Conservation (phyloP, 139 green algal species). For the Nannochloris sp. region DNA sequence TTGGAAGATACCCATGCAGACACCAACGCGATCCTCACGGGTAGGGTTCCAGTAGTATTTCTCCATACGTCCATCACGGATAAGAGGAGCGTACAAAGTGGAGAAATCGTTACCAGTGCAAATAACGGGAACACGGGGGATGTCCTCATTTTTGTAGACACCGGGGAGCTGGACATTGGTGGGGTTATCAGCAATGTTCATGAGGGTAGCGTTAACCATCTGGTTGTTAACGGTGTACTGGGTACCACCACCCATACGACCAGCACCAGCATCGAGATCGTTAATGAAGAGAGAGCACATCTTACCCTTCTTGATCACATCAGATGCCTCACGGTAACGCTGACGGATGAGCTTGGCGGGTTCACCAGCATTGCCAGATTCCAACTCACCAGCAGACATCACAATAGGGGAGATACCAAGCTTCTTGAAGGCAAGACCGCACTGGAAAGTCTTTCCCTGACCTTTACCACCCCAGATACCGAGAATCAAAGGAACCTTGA, state of each 20-base stretch:
- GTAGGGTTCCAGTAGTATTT: slow-evolving; percentile 99
- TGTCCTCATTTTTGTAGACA: slow-evolving; percentile 58
- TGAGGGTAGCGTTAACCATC: slow-evolving; percentile 97
- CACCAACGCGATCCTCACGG: slow-evolving; percentile 90
- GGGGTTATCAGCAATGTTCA: slow-evolving; percentile 99
- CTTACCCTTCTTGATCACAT: slow-evolving; percentile 99
- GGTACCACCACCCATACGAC: slow-evolving; percentile 91
- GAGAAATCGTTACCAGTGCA: slow-evolving; percentile 99
- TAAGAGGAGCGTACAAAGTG: slow-evolving; percentile 97
- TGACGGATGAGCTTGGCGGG: slow-evolving; percentile 97
- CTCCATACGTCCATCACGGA: slow-evolving; percentile 99
- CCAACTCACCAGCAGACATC: slow-evolving; percentile 97
- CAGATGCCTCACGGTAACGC: slow-evolving; percentile 94
- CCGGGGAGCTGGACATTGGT: slow-evolving; percentile 99
- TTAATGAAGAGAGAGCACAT: slow-evolving; percentile 99
- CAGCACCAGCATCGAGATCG: slow-evolving; percentile 93
- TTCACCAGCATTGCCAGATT: slow-evolving; percentile 97
- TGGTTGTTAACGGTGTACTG: slow-evolving; percentile 99
- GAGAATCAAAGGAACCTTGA: slow-evolving; percentile 92
- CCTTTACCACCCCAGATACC: slow-evolving; percentile 99
- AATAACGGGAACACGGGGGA: slow-evolving; percentile 90
- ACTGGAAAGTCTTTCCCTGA: slow-evolving; percentile 98
- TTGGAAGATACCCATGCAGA: slow-evolving; percentile 97
- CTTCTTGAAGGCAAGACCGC: slow-evolving; percentile 94
- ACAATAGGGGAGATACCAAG: slow-evolving; percentile 95